Conservation (phyloP, 352 stramenopile species). For the Globisporangium viniferum region DNA sequence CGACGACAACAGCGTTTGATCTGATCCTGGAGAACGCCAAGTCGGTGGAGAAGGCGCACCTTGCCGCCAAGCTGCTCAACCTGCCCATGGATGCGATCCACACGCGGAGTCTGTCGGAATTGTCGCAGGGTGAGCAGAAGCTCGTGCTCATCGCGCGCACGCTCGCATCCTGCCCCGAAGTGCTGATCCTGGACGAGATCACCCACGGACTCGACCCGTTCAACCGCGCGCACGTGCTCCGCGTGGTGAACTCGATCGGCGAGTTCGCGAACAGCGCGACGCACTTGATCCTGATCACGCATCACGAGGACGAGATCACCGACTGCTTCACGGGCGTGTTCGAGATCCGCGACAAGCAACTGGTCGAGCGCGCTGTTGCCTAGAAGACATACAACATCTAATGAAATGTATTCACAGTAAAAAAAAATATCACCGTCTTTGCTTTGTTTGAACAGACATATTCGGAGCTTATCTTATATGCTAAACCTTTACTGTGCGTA, state of each 20-base stretch:
- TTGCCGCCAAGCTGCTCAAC: constrained; percentile 35
- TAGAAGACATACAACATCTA: constrained; percentile 15
- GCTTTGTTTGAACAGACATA: neutral
- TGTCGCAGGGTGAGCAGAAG: constrained; percentile 93
- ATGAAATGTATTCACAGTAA: neutral
- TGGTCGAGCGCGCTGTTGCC: constrained; percentile 26
- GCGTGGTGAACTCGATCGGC: constrained; percentile 73
- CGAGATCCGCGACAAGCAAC: constrained; percentile 69
- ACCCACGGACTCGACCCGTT: constrained; percentile 89
- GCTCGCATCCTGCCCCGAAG: constrained; percentile 59
- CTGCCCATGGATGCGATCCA: constrained; percentile 28
- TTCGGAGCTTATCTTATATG: neutral
- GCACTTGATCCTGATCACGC: constrained; percentile 89
- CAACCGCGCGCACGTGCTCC: constrained; percentile 74
- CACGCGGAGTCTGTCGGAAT: constrained; percentile 46
- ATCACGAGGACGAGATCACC: constrained; percentile 90
- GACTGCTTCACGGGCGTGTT: constrained; percentile 76
- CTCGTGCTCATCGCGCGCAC: constrained; percentile 85
- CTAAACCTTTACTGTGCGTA: constrained; percentile 35
- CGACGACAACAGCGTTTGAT: constrained; percentile 22
- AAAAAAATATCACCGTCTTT: neutral
- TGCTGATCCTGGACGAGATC: constrained; percentile 92
- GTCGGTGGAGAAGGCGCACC: constrained; percentile 25
- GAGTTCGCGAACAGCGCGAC: constrained; percentile 35
- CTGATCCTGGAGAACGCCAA: constrained; percentile 46